phyloP scores from a whole-genome alignment of 768 basidiomycete genomes.

The Pisolithus orientalis region DNA sequence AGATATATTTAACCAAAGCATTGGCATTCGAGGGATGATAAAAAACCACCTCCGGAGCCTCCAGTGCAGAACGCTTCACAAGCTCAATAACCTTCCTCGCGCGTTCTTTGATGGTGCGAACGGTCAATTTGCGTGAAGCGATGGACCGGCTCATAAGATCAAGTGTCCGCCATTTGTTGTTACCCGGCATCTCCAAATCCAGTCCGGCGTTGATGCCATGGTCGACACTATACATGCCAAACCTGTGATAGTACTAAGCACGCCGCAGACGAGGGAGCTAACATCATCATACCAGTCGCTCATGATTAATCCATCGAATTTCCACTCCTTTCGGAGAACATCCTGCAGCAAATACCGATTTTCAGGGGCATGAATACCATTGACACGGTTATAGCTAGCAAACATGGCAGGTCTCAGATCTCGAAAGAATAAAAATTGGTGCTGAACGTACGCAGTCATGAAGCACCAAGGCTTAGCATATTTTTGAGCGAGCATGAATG shows the following conservation, averaged over 20 bases:
- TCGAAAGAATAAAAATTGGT: neutral
- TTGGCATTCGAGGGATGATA: neutral
- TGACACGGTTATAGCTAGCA: conserved; percentile 64
- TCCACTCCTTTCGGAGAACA: conserved; percentile 69
- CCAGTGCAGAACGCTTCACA: conserved; percentile 62
- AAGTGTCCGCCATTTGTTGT: conserved; percentile 69
- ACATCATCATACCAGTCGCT: conserved; percentile 59
- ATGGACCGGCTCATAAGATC: conserved; percentile 60
- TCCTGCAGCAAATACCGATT: conserved; percentile 51
- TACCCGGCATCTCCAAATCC: conserved; percentile 77
- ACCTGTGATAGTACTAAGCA: conserved; percentile 35
- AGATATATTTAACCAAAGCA: neutral
- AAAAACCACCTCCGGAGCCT: conserved; percentile 52
- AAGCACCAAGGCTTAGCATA: conserved; percentile 46
- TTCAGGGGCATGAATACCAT: conserved; percentile 69
- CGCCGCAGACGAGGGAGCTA: neutral
- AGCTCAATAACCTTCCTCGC: conserved; percentile 61
- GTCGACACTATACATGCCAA: conserved; percentile 65
- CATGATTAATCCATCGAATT: conserved; percentile 69
- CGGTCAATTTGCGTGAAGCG: conserved; percentile 54
- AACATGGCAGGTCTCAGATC: neutral
- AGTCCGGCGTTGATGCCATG: conserved; percentile 66
- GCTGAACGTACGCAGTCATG: conserved; percentile 52
- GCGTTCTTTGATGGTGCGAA: conserved; percentile 59
- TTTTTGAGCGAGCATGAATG: conserved; percentile 55